Conservation (phyloP, 352 stramenopile species). For the Pythium phragmiticola region DNA sequence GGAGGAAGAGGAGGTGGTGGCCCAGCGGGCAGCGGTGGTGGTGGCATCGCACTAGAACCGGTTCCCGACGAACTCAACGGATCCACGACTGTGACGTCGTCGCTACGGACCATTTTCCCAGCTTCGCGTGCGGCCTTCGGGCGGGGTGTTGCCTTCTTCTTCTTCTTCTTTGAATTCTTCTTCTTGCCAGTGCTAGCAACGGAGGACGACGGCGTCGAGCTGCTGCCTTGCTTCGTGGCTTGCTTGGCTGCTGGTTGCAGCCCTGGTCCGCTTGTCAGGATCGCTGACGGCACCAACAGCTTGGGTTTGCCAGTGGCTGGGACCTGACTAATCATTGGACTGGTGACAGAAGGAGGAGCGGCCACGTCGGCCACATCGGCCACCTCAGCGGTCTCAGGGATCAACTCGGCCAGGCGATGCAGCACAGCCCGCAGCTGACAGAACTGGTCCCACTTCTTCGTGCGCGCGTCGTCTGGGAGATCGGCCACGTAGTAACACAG, state of each 20-base stretch:
- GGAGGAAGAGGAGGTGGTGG: constrained; percentile 13
- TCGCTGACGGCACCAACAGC: constrained; percentile 12
- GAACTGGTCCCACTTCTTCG: constrained; percentile 25
- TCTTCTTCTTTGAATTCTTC: constrained; percentile 21
- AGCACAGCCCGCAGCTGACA: constrained; percentile 23
- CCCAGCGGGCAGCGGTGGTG: constrained; percentile 1
- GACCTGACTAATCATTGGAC: too few species aligned
- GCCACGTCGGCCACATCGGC: not conserved
- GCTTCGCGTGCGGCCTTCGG: not conserved
- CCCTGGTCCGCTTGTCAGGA: not conserved
- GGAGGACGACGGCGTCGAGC: constrained; percentile 8
- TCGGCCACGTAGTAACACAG: constrained; percentile 26
- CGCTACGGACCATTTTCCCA: constrained; percentile 7
- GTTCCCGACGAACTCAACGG: not conserved
- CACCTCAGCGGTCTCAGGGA: not conserved
- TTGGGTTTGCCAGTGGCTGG: constrained; percentile 1
- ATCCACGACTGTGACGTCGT: constrained; percentile 7
- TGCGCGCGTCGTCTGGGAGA: constrained; percentile 18
- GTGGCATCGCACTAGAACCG: not conserved
- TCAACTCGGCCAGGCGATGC: constrained; percentile 19
- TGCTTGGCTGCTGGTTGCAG: not conserved
- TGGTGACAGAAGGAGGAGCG: too few species aligned
- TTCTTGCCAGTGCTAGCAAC: constrained; percentile 10
- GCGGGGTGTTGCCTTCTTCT: constrained; percentile 3
- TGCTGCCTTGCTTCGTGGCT: not conserved